phyloP scores from a whole-genome alignment of 805 yeast genomes.

The Schwanniomyces sp. region DNA sequence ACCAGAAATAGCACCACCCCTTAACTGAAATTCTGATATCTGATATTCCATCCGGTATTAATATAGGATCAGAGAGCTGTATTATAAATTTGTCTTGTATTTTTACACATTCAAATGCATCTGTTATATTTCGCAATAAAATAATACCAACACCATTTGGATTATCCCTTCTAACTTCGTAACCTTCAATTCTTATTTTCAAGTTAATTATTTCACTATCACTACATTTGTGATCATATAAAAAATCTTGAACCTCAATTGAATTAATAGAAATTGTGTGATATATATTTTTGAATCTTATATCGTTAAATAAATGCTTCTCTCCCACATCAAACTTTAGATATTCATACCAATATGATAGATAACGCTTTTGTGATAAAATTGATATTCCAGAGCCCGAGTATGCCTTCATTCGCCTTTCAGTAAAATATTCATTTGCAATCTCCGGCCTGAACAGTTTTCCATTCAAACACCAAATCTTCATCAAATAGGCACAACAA shows the following conservation, averaged over 20 bases:
- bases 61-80: constrained; percentile 1
- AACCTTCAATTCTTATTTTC: constrained; percentile 5
- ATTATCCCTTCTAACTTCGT: neutral
- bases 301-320: constrained; percentile 5
- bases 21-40: constrained; percentile 17
- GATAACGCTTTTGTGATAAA: constrained; percentile 63
- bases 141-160: constrained; percentile 5
- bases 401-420: constrained; percentile 53
- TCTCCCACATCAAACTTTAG: constrained; percentile 4
- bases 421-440: constrained; percentile 55
- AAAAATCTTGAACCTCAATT: neutral
- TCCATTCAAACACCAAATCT: constrained; percentile 14
- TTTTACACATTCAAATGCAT: neutral
- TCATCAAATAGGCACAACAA: constrained; percentile 69
- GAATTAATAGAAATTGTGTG: neutral
- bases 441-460: neutral
- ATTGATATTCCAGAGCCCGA: constrained; percentile 73
- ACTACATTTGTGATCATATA: neutral
- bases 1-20: constrained; percentile 27
- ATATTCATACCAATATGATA: constrained; percentile 50
- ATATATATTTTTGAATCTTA: constrained; percentile 2
- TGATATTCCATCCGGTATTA: constrained; percentile 1
- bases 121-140: neutral
- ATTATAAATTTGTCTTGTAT: neutral
- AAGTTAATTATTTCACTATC: neutral